Evolutionary conservation across 169 alveolate genomes (phyloP).

Genomic region (Eimeria acervulina): DNA sequence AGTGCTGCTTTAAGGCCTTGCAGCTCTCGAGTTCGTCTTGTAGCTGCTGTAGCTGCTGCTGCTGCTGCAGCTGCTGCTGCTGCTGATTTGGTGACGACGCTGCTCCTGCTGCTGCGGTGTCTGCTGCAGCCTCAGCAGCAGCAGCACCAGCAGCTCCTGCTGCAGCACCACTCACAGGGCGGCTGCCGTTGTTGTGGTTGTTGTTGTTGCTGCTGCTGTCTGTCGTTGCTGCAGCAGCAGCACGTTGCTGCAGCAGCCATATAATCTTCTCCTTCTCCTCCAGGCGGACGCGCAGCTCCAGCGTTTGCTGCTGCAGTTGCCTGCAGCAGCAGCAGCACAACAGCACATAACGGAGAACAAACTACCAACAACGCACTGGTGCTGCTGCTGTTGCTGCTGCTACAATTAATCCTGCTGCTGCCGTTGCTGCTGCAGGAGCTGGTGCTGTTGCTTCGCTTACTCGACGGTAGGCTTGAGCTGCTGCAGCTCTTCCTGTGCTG

Average conservation of each 20-base stretch:
- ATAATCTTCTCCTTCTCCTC: conserved; percentile 79
- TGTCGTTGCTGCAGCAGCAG: not conserved
- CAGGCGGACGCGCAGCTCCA: conserved; percentile 66
- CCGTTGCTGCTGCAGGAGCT: conserved; percentile 26
- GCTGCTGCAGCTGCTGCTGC: conserved; percentile 55
- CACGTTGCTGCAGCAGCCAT: conserved; percentile 76
- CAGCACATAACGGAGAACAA: not conserved
- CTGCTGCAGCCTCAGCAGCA: not conserved
- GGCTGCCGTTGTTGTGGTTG: not conserved
- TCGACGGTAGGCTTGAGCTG: conserved; percentile 16
- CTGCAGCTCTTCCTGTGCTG: conserved; percentile 53
- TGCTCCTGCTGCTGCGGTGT: conserved; percentile 55
- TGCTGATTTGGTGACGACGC: conserved; percentile 1
- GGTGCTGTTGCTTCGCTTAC: conserved; percentile 11
- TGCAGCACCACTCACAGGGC: not conserved
- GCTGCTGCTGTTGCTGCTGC: conserved; percentile 34
- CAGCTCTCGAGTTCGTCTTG: conserved; percentile 76
- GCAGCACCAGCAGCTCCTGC: conserved; percentile 1
- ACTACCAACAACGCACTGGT: not conserved
- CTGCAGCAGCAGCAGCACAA: conserved; percentile 66
- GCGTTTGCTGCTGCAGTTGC: conserved; percentile 51
- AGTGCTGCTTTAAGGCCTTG: conserved; percentile 76
- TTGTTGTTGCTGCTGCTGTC: not conserved
- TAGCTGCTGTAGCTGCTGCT: conserved; percentile 57
- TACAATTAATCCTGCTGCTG: not conserved